These are phyloP conservation scores for Moringa oleifera DNA, from an alignment of 345 rosid genomes.

Conservation along the genomic window DNA sequence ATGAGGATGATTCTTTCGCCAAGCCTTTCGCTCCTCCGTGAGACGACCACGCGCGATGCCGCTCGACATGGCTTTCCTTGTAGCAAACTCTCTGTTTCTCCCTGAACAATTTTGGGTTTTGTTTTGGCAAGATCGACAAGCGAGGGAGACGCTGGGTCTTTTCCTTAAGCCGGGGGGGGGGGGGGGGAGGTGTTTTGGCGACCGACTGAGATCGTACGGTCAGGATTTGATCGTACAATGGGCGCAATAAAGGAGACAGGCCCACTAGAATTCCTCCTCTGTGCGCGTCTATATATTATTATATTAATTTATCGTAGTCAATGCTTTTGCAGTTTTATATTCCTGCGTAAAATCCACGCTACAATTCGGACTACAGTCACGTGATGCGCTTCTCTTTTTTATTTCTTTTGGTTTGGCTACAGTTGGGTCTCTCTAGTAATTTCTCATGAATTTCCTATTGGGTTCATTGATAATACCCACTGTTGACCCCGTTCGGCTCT, in stretches of 20 bases:
- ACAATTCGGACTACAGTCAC: background rate
- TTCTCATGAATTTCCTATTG: too few relatives aligned
- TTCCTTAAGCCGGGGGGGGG: background rate
- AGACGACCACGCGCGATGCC: conserved; percentile 97
- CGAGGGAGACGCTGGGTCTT: background rate
- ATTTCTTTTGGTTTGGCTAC: too few relatives aligned
- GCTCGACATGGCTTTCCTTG: conserved; percentile 50
- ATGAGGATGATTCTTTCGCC: conserved; percentile 98
- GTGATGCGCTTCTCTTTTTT: too few relatives aligned
- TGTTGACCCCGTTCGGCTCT: too few relatives aligned
- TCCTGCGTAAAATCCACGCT: conserved; percentile 36
- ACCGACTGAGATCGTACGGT: conserved; percentile 15
- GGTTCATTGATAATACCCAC: too few relatives aligned
- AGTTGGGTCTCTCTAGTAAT: too few relatives aligned
- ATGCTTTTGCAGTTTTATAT: conserved; percentile 11
- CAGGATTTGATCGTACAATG: conserved; percentile 11
- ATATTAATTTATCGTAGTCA: conserved; percentile 10
- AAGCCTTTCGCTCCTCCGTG: conserved; percentile 85
- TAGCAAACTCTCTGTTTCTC: background rate
- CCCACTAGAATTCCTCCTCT: too few relatives aligned
- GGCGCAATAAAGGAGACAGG: too few relatives aligned
- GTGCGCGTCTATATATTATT: too few relatives aligned
- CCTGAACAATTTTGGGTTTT: background rate
- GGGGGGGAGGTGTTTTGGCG: background rate
- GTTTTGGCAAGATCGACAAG: background rate